Evolutionary conservation across 2,329 filamentous ascomycete genomes (phyloP), one percentile per base, ranked within the genome.

Genomic region (Microdochium paspali): DNA sequence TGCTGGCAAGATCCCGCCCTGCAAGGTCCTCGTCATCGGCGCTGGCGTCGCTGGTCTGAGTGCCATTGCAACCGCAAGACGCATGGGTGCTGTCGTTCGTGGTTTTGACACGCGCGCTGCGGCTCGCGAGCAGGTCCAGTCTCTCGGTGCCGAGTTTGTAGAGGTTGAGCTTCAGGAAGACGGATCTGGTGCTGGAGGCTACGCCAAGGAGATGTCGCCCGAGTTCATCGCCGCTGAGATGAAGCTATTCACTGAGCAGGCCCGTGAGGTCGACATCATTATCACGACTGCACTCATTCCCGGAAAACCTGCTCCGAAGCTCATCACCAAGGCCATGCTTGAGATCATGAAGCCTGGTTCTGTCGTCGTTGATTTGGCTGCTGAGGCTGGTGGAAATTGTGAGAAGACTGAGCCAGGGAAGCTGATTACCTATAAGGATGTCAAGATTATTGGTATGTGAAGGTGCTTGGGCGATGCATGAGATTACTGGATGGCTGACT

Each of bases 251-350:
- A 82, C 87, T 61, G 85, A 93, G 55, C 90, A 95, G 63, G 87
- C 85, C 51, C 78, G 80, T 50, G 90, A 95, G 32, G 88, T 95
- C 46, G 89, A 95, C 64, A 95, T 95, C 53, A 86, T 95, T 51
- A 86, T 95, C 61, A 95, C 89, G 1, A 95, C 90, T 1, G 90
- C 90, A n/a, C 66, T 95, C 56, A 95, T 95, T 50, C 90, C 90
- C 0, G 90, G 89, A 48, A 85, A 77, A 55, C 85, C 85, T 24
- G 88, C 89, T 0, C 90, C 90, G 0, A 91, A 85, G 58, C 72
- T 95, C 25, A 90, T 95, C 57, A 90, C 85, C 4, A 86, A 87
- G 65, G 66, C 80, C 54, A 89, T 89, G 79, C 73, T 91, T 24
- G 77, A 84, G 54, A 82, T 85, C 42, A 95, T 95, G 89, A 94